Evolutionary conservation across 2,329 filamentous ascomycete species (phyloP).

Genomic region (Sclerotiophoma versabilis): DNA sequence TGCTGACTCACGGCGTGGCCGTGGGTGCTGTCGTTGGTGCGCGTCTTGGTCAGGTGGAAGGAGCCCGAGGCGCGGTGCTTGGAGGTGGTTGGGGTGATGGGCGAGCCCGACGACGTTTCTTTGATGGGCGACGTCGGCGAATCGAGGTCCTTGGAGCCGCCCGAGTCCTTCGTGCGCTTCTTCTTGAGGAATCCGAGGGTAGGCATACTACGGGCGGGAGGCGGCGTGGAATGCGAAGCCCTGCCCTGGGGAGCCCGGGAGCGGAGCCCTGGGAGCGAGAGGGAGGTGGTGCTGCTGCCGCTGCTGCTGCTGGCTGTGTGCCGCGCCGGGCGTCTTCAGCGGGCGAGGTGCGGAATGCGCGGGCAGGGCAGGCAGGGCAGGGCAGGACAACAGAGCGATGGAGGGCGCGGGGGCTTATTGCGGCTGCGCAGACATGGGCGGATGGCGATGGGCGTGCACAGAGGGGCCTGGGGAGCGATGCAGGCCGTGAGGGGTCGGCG

Average conservation of each 20-base stretch:
- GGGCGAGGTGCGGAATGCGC: conserved; percentile 5
- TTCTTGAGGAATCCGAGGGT: conserved; percentile 96
- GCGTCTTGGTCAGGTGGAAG: conserved; percentile 38
- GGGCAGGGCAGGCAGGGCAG: background rate
- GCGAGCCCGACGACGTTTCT: conserved; percentile 60
- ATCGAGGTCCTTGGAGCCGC: conserved; percentile 65
- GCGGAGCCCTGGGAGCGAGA: conserved; percentile 22
- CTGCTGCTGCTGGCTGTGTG: background rate
- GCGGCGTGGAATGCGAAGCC: conserved; percentile 30
- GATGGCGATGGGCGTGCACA: too few species aligned
- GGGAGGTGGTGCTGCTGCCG: background rate
- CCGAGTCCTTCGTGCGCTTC: conserved; percentile 93
- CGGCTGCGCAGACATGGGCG: too few species aligned
- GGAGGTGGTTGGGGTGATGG: conserved; percentile 44
- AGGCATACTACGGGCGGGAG: conserved; percentile 70
- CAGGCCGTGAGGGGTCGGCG: conserved; percentile 9
- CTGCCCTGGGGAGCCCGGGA: conserved; percentile 28
- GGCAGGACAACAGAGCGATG: too few species aligned
- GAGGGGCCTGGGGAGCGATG: too few species aligned
- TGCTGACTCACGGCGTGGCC: conserved; percentile 22
- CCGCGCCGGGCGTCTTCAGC: background rate
- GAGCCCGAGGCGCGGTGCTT: conserved; percentile 42
- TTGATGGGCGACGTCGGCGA: conserved; percentile 72
- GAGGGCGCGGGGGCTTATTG: too few species aligned
- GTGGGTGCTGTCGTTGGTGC: conserved; percentile 38